These are phyloP conservation scores for Oryza punctata DNA, from an alignment of 176 grass and related monocot genomes.

Conservation along the genomic window DNA sequence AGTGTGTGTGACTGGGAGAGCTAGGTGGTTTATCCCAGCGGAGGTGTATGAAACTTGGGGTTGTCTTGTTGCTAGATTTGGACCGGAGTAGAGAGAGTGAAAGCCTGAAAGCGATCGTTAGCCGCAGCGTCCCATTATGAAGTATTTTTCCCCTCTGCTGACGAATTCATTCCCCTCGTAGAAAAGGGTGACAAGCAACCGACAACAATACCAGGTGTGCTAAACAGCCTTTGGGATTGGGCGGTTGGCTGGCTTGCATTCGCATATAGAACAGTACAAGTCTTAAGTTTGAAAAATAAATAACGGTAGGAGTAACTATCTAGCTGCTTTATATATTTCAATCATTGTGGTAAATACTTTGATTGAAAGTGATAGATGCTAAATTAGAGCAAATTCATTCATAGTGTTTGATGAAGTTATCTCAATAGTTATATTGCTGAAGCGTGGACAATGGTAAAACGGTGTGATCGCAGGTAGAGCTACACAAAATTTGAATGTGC, in stretches of 20 bases:
- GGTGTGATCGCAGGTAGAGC: no score
- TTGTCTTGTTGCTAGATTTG: constrained; percentile 28
- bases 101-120: constrained; percentile 18
- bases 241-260: neutral
- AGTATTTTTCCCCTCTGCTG: neutral
- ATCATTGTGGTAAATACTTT: no score
- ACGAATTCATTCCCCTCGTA: constrained; percentile 12
- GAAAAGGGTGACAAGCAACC: constrained; percentile 7
- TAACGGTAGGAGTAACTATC: no score
- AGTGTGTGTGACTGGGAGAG: neutral
- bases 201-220: constrained; percentile 35
- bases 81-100: neutral
- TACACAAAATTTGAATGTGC: no score
- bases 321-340: no score
- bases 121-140: neutral
- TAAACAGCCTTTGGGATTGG: neutral
- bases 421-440: no score
- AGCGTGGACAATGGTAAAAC: no score
- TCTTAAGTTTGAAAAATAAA: no score
- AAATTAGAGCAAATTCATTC: no score
- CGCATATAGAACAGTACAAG: no score
- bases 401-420: no score
- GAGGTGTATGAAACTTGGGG: constrained; percentile 26
- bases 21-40: neutral
- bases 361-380: no score